Base-by-base conservation (phyloP, 2,329 filamentous ascomycete species). In the Pseudohalonectria lignicola region DNA sequence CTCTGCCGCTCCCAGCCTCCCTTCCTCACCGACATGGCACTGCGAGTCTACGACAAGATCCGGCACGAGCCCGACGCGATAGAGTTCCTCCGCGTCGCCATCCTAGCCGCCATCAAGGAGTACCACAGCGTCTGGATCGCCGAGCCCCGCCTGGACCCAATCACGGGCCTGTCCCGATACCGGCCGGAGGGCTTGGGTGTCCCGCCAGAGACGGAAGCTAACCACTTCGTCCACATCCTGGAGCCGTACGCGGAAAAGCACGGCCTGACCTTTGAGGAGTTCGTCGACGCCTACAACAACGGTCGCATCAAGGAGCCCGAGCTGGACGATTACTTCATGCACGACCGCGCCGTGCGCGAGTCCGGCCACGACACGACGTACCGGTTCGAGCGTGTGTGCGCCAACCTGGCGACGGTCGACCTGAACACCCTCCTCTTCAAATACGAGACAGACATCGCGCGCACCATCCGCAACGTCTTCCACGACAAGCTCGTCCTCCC, bases 291-390 rank as follows among this genome's bases (percentile, higher is more conserved):
- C 1, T 98, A 98, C 69, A 96, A 96, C 57, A 59, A 78, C 43
- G 76, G 80, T 16, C 58, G 75, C 37, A 73, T 98, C 19, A 59
- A 69, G 34, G 90, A 96, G 62, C 87, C 88, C 1, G 86, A 94
- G 45, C 69, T 98, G 12, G 92, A 98, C 53, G 79, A 88, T 34
- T 98, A 96, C 62, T 96, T 96, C 63, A 64, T 94, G 54, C 92
- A 98, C 57, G 92, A 98, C 56, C 83, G 92, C 42, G 88, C 90
- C 2, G 88, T 96, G 25, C 82, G 92, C 47, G 92, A 98, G 60
- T 95, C 90, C 15, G 92, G 92, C 11, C 92, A 98, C 59, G 92
- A 98, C 56, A 98, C 92, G 3, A 85, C 85, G 13, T 96, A 96
- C 61, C 85, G 92, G 15, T 71, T 98, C 16, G 92, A 96, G 61